A percentile compares a stretch with the other conserved stretches of the same genome.
Evolutionary conservation across 768 basidiomycete species (phyloP).

Genomic region (Sporobolomyces phaffii): DNA sequence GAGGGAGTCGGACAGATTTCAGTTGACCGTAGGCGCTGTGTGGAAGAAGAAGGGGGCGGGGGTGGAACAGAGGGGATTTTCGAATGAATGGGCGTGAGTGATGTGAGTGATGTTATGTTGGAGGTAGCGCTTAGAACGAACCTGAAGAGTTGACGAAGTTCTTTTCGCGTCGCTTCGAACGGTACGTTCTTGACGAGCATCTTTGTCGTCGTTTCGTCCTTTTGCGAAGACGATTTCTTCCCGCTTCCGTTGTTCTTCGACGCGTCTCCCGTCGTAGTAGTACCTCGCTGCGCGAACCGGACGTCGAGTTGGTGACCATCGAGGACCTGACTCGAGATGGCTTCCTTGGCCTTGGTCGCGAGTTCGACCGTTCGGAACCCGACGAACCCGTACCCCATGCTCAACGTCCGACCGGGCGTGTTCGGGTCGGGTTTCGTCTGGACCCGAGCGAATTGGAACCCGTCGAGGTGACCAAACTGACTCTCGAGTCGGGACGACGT

Average conservation of each 20-base stretch:
- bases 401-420: conserved; percentile 59
- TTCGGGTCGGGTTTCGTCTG: conserved; percentile 88
- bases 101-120: no score
- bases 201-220: conserved; percentile 70
- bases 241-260: conserved; percentile 31
- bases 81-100: no score
- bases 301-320: conserved; percentile 81
- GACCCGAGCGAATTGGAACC: conserved; percentile 73
- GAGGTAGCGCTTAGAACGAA: no score
- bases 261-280: conserved; percentile 51
- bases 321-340: conserved; percentile 71
- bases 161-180: conserved; percentile 91
- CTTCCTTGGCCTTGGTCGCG: conserved; percentile 67
- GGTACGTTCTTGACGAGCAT: conserved; percentile 97
- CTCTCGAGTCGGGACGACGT: conserved; percentile 64
- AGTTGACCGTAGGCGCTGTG: conserved; percentile 83
- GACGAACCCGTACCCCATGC: conserved; percentile 95
- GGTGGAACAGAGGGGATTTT: no score
- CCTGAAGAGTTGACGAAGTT: conserved; percentile 83
- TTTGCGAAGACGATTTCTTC: conserved; percentile 48
- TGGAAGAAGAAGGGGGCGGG: no score
- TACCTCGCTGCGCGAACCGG: conserved; percentile 76
- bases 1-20: conserved; percentile 88
- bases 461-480: conserved; percentile 67
- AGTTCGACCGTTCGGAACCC: conserved; percentile 73